Base-by-base conservation (phyloP, 768 basidiomycete species). In the Termitomyces sp. region DNA sequence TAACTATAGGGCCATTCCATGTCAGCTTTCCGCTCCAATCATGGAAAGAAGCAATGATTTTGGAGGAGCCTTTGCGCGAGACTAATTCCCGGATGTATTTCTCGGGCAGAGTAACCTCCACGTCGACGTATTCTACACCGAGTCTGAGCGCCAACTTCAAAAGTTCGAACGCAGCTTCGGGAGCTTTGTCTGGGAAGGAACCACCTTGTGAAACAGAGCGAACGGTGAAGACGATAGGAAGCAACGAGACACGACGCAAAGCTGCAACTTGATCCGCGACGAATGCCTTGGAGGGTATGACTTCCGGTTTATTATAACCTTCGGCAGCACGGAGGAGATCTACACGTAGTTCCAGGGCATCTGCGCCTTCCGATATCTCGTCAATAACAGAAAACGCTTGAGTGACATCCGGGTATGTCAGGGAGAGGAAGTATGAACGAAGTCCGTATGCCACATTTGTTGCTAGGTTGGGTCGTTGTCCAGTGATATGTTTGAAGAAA, bases 151-250 rank as follows among this genome's bases (percentile, higher is more conserved):
- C 95, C 56, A 95, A 82, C 47, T 84, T 76, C 67, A 96, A 79
- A 8, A 98, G 82, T 38, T 86, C 83, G 56, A 89, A 82, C 10
- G 87, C 88, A 60, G 89, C 88, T 54, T 85, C 82, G 56, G 83
- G 75, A 0, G 86, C 86, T 38, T 79, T 77, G 70, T 96, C 89
- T 0, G 95, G 94, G 82, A 93, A 95, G 18, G 88, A 82, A 5
- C 97, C 96, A 23, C 96, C 97, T 71, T 99, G 95, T 0, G 88
- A 82, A 14, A 83, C 78, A 4, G 93, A 94, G 30, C 97, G 80
- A 38, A 96, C 89, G 0, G 97, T 97, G 75, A 88, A 98, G 59
- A 98, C 86, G 65, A 98, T 85, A 2, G 97, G 97, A 6, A 99
- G 79, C 0, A 82, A 77, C 1, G 93, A 90, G 14, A 77, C 79